Conservation (phyloP, 495 filamentous ascomycete species). For the Xylaria grammica region DNA sequence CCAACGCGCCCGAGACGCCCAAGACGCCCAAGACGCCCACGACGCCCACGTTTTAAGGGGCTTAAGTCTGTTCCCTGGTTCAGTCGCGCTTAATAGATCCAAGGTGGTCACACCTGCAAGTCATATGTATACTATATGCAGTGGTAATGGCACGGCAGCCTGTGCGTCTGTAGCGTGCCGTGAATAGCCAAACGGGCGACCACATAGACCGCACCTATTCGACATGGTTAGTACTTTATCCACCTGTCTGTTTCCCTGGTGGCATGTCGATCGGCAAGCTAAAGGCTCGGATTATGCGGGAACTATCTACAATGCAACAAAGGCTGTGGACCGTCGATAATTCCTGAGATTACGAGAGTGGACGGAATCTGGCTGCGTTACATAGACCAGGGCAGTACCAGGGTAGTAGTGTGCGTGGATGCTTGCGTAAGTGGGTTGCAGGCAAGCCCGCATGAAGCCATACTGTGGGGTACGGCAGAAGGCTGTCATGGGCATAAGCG, state of each 20-base stretch:
- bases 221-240: not conserved
- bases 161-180: not conserved
- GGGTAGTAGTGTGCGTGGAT: too few species aligned
- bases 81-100: not conserved
- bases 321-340: not conserved
- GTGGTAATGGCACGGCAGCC: not conserved
- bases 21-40: too few species aligned
- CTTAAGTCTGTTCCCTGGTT: conserved; percentile 6
- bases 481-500: conserved; percentile 13
- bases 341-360: not conserved
- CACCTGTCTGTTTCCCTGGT: not conserved
- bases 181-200: not conserved
- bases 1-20: too few species aligned
- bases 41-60: conserved; percentile 16
- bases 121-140: conserved; percentile 11
- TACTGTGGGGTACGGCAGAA: conserved; percentile 15
- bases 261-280: not conserved
- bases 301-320: conserved; percentile 1
- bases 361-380: conserved; percentile 11
- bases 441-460: conserved; percentile 15
- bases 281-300: conserved; percentile 1
- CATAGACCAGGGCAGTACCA: conserved; percentile 5
- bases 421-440: conserved; percentile 14
- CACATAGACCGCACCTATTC: too few species aligned
- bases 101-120: conserved; percentile 2